Conservation (phyloP, 2,329 filamentous ascomycete species). For the Monosporascus sp. region DNA sequence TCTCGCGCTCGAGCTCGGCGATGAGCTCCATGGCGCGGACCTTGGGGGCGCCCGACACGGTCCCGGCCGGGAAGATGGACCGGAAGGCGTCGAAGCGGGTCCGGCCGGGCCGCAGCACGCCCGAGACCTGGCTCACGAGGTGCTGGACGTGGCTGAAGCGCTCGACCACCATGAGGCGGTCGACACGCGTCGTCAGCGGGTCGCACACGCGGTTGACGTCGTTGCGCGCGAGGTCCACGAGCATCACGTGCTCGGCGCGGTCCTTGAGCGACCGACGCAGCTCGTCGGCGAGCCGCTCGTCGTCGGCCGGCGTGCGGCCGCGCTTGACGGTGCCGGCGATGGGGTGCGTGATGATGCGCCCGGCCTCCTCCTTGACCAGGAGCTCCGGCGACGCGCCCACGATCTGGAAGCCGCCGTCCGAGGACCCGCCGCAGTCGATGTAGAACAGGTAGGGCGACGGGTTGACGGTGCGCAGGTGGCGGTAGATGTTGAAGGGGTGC, state of each 20-base stretch:
- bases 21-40: conserved; percentile 97
- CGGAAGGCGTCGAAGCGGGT: conserved; percentile 94
- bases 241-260: conserved; percentile 92
- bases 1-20: conserved; percentile 87
- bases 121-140: conserved; percentile 91
- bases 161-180: conserved; percentile 90
- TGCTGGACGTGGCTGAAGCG: conserved; percentile 97
- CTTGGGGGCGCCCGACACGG: conserved; percentile 92
- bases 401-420: conserved; percentile 88
- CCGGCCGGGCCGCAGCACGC: conserved; percentile 75
- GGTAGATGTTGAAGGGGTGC: conserved; percentile 97
- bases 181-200: conserved; percentile 81
- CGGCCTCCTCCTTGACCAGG: conserved; percentile 82
- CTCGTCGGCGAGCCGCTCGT: conserved; percentile 71
- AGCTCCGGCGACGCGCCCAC: conserved; percentile 93
- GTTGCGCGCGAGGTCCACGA: conserved; percentile 93
- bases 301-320: conserved; percentile 74
- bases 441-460: conserved; percentile 97
- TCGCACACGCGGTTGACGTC: conserved; percentile 96
- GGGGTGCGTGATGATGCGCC: conserved; percentile 89
- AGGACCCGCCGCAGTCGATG: conserved; percentile 72
- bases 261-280: conserved; percentile 82
- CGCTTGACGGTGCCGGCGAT: conserved; percentile 94
- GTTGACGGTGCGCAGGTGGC: conserved; percentile 93
- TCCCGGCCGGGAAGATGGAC: conserved; percentile 94